These are phyloP conservation scores for Brassica cretica DNA, from an alignment of 345 rosid species.

Conservation along the genomic window DNA sequence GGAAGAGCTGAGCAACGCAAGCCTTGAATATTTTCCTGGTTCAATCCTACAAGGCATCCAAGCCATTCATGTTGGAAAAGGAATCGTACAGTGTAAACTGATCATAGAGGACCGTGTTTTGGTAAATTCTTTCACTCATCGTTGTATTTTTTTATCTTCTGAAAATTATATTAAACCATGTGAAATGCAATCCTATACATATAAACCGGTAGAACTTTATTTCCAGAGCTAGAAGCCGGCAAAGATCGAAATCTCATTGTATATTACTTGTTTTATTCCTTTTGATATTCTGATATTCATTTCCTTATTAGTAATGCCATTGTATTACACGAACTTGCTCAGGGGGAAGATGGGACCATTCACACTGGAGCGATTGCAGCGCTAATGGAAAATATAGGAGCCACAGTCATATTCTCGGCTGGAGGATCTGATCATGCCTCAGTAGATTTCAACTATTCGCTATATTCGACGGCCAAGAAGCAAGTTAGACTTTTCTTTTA, in stretches of 20 bases:
- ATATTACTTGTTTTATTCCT: background rate
- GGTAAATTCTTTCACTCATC: background rate
- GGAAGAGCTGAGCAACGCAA: background rate
- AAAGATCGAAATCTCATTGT: background rate
- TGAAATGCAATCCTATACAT: background rate
- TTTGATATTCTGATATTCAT: background rate
- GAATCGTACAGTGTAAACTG: background rate
- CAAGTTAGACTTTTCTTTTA: background rate
- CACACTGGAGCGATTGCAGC: background rate
- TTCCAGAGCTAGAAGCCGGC: background rate
- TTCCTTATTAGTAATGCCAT: background rate
- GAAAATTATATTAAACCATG: too few species aligned
- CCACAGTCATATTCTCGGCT: background rate
- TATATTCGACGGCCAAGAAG: background rate
- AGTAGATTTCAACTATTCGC: background rate
- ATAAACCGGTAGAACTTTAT: background rate
- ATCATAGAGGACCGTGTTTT: background rate
- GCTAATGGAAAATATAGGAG: background rate
- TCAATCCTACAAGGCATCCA: background rate
- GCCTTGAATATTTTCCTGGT: background rate
- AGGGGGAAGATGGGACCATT: background rate
- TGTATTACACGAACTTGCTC: background rate
- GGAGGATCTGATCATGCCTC: background rate
- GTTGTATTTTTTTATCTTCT: background rate
- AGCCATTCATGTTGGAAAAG: background rate